Base-by-base conservation (phyloP, 768 basidiomycete species). In the Trametes elegans region DNA sequence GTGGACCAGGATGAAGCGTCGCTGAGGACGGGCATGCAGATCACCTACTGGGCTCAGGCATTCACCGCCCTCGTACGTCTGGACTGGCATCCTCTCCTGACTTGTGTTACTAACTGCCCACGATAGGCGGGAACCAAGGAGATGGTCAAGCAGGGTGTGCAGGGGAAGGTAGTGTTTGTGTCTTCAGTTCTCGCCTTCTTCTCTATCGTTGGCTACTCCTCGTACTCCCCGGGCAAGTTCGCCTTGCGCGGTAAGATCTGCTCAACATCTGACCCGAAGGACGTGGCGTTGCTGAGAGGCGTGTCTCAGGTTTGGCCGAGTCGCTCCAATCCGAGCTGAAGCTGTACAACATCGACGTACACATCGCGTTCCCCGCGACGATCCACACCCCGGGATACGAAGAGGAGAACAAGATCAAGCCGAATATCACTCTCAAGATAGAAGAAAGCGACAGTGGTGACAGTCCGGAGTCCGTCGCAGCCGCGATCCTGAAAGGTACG, bases 201-300 rank as follows among this genome's bases (percentile, higher is more conserved):
- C 76, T 78, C 81, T 1, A 81, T 93, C 51, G 71, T 88, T 4
- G 93, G 93, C 0, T 96, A 85, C 62, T 75, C 86, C 2, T 79
- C 83, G 1, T 96, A 96, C 68, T 74, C 88, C 0, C 92, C 93
- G 0, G 87, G 83, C 7, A 97, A 96, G 66, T 87, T 88, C 63
- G 94, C 94, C 7, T 67, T 96, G 6, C 74, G 90, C 71, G 91
- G 87, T n/a, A n/a, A n/a, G n/a, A n/a, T n/a, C n/a, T n/a, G n/a
- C n/a, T n/a, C n/a, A n/a, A n/a, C n/a, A n/a, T n/a, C n/a, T n/a
- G n/a, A n/a, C n/a, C n/a, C n/a, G n/a, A n/a, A n/a, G n/a, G n/a
- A n/a, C n/a, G n/a, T n/a, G n/a, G n/a, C n/a, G n/a, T n/a, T n/a
- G n/a, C n/a, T n/a, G n/a, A n/a, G n/a, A n/a, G n/a, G n/a, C n/a